Percentiles rank a stretch among this genome's conserved stretches.
These are phyloP conservation scores for Pecoramyces ruminantium DNA, from an alignment of 192 early-diverging fungal species.

Conservation along the genomic window DNA sequence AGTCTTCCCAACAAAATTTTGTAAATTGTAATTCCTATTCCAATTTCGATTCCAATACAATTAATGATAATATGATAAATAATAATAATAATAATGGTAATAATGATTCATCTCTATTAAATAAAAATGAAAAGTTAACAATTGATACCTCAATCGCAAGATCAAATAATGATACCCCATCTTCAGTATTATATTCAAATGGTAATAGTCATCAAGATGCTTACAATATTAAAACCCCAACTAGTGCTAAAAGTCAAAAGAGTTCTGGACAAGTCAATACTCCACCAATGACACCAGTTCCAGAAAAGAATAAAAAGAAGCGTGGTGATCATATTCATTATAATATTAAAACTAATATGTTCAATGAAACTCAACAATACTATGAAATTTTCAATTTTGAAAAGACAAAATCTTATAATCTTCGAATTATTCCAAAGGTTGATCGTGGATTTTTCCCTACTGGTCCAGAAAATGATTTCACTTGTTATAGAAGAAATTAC, in stretches of 20 bases:
- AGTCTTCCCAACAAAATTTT: background rate
- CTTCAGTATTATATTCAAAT: too few relatives aligned
- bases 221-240: background rate
- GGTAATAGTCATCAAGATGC: background rate
- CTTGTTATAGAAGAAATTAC: slow-evolving; percentile 89
- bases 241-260: background rate
- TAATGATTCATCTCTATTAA: background rate
- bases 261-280: background rate
- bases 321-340: background rate
- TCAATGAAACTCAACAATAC: background rate
- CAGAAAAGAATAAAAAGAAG: background rate
- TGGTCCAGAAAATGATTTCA: slow-evolving; percentile 62
- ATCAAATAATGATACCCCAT: background rate
- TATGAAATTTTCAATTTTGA: background rate
- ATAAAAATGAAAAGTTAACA: background rate
- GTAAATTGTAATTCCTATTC: background rate
- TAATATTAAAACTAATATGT: background rate
- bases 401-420: background rate
- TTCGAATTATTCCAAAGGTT: slow-evolving; percentile 41
- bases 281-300: background rate
- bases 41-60: too few relatives aligned
- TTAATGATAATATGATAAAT: too few relatives aligned
- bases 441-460: slow-evolving; percentile 87
- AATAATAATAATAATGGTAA: background rate
- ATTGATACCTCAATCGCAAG: background rate